Base-by-base conservation (phyloP, 2,329 filamentous ascomycete genomes). In the Neonectria sp. region DNA sequence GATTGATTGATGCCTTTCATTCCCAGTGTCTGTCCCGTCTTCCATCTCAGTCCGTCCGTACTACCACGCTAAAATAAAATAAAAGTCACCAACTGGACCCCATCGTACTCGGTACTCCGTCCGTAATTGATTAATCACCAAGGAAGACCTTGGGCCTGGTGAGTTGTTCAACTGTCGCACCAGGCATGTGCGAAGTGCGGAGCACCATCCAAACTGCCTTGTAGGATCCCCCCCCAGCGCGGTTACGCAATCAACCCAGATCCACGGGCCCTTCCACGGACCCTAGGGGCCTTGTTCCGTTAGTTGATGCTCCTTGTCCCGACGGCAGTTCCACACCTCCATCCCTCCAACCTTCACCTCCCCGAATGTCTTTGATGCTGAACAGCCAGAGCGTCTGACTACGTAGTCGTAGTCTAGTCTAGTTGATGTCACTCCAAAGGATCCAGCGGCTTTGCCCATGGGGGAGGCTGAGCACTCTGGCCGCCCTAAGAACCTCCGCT, bases 201-300 rank as follows among this genome's bases (percentile, higher is more conserved):
- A 25, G 46, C 25, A 15, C 46, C 25, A 27, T 29, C 31, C 24
- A 63, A 55, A 60, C 55, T 49, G 52, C 61, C 55, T 59, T 55
- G 55, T 45, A 59, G 55, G 55, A 25, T 53, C 17, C 24, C 29
- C 31, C 24, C 29, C 24, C 33, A 48, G 46, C 35, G 46, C 51
- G 60, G 57, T 61, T 58, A 61, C 63, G 63, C 63, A 66, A 66
- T 66, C 46, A 58, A 57, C 45, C 63, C 53, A 66, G 52, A 66
- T 61, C 53, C 48, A 58, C 37, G 57, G 63, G 53, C 49, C 55
- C 57, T 46, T 31, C 55, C 43, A 29, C 40, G 48, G 31, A n/a
- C 51, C 43, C 49, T 43, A 25, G 40, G 37, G 27, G 11, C 33
- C 37, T 21, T 27, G 45, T 25, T 46, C 37, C 48, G 1, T 12